phyloP scores from a whole-genome alignment of 352 stramenopile genomes.

The Phytophthora melonis region DNA sequence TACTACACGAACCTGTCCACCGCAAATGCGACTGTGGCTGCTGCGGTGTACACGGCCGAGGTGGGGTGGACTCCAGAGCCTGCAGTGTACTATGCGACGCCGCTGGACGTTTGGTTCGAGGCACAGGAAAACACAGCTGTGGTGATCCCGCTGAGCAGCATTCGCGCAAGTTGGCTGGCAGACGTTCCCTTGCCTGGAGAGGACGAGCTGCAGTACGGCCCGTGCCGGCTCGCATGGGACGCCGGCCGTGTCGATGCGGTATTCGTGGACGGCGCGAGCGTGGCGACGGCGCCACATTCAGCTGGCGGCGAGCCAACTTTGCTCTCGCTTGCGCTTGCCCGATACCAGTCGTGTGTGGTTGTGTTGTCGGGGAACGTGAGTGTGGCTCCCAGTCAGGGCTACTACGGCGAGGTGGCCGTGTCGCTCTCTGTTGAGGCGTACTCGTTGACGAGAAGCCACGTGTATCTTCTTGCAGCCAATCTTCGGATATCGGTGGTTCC shows the following conservation, averaged over 20 bases:
- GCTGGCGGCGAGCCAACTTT: conserved; percentile 5
- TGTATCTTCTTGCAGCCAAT: conserved; percentile 11
- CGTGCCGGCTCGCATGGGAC: conserved; percentile 20
- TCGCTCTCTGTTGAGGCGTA: conserved; percentile 20
- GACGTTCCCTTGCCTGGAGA: background rate
- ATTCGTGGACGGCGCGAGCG: conserved; percentile 23
- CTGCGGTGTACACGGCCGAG: conserved; percentile 7
- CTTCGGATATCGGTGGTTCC: conserved; percentile 30
- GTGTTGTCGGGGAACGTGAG: conserved; percentile 11
- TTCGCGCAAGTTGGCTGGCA: conserved; percentile 14
- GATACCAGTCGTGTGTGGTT: conserved; percentile 10
- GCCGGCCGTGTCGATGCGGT: conserved; percentile 5
- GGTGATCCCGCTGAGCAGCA: conserved; percentile 6
- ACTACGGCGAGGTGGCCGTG: conserved; percentile 18
- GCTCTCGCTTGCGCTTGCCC: conserved; percentile 15
- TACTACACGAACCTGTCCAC: conserved; percentile 18
- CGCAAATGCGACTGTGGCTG: conserved; percentile 15
- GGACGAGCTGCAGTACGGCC: conserved; percentile 11
- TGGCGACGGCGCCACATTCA: background rate
- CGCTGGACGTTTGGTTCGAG: conserved; percentile 30
- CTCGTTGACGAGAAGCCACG: background rate
- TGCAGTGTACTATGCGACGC: conserved; percentile 15
- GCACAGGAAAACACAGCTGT: conserved; percentile 13
- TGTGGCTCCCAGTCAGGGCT: conserved; percentile 14
- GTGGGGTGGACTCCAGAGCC: conserved; percentile 27